Evolutionary conservation across 129 eudicot genomes (phyloP), one percentile per base, ranked within the genome.

Genomic region (Helichrysum umbraculigerum): DNA sequence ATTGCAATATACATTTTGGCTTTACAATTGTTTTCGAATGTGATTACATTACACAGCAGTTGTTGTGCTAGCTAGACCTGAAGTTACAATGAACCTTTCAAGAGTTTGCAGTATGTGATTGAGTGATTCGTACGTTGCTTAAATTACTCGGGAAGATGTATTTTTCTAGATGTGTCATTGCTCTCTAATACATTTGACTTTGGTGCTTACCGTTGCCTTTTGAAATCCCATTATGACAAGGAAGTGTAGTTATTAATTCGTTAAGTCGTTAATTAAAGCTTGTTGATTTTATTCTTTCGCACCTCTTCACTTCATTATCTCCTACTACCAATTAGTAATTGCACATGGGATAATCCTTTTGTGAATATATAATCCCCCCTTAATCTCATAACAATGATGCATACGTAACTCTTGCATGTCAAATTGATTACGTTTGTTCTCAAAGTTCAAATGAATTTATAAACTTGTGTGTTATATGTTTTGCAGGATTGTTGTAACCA

Each of bases 401-500:
- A 59, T 20, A 59, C 5, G 22, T 19, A 22, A 59, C 65, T 20
- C 1, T 20, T 59, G 5, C 30, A 20, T 19, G 34, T 59, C 64
- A 59, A 7, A 20, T 22, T 15, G 65, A 22, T 60, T 60, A 25
- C 6, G 1, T 60, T 60, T 22, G 2, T 2, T 28, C 37, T 61
- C 67, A 25, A 22, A 57, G 21, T 65, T 65, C 25, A 65, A 30
- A 65, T 28, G 47, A 65, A 16, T 21, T 32, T 64, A 5, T 2
- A 16, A 60, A 35, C 16, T 10, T 39, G 34, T 22, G 21, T 60
- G 76, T 61, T n/a, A 63, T 69, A 50, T 71, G 78, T 25, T 62
- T 19, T 72, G 29, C 82, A 78, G 84, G 79, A 66, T 68, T 57
- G n/a, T 74, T 69, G 66, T 61, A 67, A 81, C 62, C 75, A 68